Conservation (phyloP, 2,329 filamentous ascomycete genomes). For the Penicillium sclerotiorum region DNA sequence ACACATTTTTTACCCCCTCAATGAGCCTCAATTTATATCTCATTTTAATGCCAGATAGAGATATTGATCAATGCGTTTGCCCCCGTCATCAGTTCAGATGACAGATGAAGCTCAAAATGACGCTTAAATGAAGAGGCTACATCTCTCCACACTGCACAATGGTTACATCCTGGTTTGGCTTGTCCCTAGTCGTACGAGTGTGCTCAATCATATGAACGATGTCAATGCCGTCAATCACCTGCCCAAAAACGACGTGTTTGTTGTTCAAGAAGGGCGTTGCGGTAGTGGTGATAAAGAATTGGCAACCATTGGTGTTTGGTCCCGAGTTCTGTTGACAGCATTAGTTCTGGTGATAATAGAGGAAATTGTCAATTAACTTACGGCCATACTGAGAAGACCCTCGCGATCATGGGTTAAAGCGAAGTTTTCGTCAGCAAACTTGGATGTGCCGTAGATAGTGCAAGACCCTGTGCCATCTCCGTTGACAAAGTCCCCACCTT, state of each 20-base stretch:
- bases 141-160: slow-evolving; percentile 92
- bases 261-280: slow-evolving; percentile 83
- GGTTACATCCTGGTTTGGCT: slow-evolving; percentile 80
- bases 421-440: slow-evolving; percentile 92
- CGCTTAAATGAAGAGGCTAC: too few relatives aligned
- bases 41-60: too few relatives aligned
- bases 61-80: too few relatives aligned
- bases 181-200: slow-evolving; percentile 81
- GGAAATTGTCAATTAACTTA: slow-evolving; percentile 52
- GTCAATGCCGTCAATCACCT: slow-evolving; percentile 86
- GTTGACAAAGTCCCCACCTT: slow-evolving; percentile 94
- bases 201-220: slow-evolving; percentile 91
- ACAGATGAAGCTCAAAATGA: too few relatives aligned
- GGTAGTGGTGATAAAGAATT: slow-evolving; percentile 96
- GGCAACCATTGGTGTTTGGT: slow-evolving; percentile 88
- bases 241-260: slow-evolving; percentile 95
- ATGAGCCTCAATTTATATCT: too few relatives aligned
- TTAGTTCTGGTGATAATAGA: neutral
- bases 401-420: slow-evolving; percentile 73
- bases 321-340: slow-evolving; percentile 71
- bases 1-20: too few relatives aligned
- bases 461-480: slow-evolving; percentile 88
- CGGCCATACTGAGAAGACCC: slow-evolving; percentile 90
- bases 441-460: slow-evolving; percentile 81
- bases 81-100: too few relatives aligned